Evolutionary conservation across 2,329 filamentous ascomycete genomes (phyloP), one percentile per base, ranked within the genome.

Genomic region (Exophiala sp.): DNA sequence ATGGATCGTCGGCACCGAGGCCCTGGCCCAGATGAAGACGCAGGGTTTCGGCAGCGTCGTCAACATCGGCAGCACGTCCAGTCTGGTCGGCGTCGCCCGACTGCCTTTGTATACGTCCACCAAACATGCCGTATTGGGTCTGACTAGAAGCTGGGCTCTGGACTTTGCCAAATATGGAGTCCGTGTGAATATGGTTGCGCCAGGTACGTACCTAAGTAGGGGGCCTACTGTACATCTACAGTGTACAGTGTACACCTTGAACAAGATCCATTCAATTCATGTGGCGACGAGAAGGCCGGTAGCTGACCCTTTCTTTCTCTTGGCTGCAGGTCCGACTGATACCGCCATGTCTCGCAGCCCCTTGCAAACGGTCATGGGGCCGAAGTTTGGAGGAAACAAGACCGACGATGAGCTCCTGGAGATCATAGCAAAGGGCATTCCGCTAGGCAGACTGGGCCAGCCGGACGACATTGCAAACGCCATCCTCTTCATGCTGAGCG

Each of bases 1-100:
- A 1, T 72, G 74, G 49, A 49, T 43, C n/a, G 42, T 34, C 21
- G 46, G 22, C 14, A 49, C 46, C 5, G 69, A 66, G 47, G 64
- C 73, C 1, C 56, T 74, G 1, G 61, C 65, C 14, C 65, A 73
- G 14, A 75, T 75, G 72, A 55, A 73, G 9, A 62, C 68, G 52
- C 71, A 74, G 52, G 30, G 39, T 0, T 40, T 39, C n/a, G 58
- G 58, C 7, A 64, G 63, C 1, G 67, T 73, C 43, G 66, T 73
- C 27, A 73, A 73, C 46, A 68, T 70, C 13, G 61, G 65, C 11
- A 69, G 65, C 0, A 65, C 67, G 46, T 68, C 68, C 53, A 66
- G 67, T 2, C 52, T 68, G 40, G 59, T 56, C 32, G 61, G 63
- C 1, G 58, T 65, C 8, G 61, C 64, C 0, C 63, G 65, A 7